Percentiles rank a stretch among this genome's conserved stretches.
These are phyloP conservation scores for Ascodesmis nigricans DNA, from an alignment of 495 filamentous ascomycete species.

Conservation along the genomic window DNA sequence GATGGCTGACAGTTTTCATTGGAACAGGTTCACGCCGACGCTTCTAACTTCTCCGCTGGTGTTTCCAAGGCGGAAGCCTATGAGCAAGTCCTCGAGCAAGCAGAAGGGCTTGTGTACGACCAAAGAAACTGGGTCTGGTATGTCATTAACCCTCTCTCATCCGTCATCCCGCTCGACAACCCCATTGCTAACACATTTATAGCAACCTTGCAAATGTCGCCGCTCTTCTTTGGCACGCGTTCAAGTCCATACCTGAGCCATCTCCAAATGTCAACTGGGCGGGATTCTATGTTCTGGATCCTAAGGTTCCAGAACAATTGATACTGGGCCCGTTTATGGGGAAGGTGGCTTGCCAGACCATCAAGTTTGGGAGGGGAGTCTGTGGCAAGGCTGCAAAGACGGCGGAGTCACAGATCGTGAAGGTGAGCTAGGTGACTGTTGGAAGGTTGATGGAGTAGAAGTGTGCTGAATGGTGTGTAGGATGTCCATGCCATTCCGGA, in stretches of 20 bases:
- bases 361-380: slow-evolving; percentile 56
- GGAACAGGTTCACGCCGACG: slow-evolving; percentile 62
- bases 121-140: slow-evolving; percentile 69
- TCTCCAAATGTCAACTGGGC: slow-evolving; percentile 65
- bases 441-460: too few species aligned
- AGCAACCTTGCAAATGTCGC: slow-evolving; percentile 74
- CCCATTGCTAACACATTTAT: slow-evolving; percentile 3
- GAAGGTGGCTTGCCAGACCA: slow-evolving; percentile 61
- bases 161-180: not conserved
- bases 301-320: slow-evolving; percentile 33
- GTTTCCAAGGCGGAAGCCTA: slow-evolving; percentile 57
- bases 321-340: slow-evolving; percentile 79
- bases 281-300: slow-evolving; percentile 68
- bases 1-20: not conserved
- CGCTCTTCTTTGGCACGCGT: slow-evolving; percentile 71
- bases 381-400: slow-evolving; percentile 56
- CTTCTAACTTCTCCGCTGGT: slow-evolving; percentile 46
- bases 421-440: slow-evolving; percentile 9
- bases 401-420: slow-evolving; percentile 43
- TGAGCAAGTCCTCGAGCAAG: slow-evolving; percentile 47
- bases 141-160: not conserved
- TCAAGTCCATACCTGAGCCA: slow-evolving; percentile 53
- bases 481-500: slow-evolving; percentile 63
- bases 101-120: slow-evolving; percentile 45
- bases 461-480: slow-evolving; percentile 6